Evolutionary conservation across 495 filamentous ascomycete genomes (phyloP).

Genomic region (Penicillium coffeae): DNA sequence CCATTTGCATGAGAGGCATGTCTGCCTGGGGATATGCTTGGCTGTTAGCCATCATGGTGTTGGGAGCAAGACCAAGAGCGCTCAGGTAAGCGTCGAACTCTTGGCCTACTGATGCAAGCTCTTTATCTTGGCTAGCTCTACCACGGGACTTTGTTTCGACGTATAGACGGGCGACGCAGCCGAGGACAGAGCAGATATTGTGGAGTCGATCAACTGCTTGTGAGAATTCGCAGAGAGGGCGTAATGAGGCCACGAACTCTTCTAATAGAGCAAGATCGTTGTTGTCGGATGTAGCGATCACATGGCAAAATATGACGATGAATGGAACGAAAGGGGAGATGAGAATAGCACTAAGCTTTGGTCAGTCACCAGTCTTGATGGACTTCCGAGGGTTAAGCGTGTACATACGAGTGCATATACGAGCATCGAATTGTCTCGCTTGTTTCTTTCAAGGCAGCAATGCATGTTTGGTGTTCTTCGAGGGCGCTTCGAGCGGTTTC

Average conservation of each 20-base stretch:
- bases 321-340: slow-evolving; percentile 65
- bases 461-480: slow-evolving; percentile 49
- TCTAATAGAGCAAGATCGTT: slow-evolving; percentile 51
- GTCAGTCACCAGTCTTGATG: slow-evolving; percentile 1
- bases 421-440: slow-evolving; percentile 45
- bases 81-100: slow-evolving; percentile 64
- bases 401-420: slow-evolving; percentile 60
- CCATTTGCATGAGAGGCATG: slow-evolving; percentile 5
- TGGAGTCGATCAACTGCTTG: slow-evolving; percentile 56
- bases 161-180: slow-evolving; percentile 59
- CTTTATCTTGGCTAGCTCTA: slow-evolving; percentile 36
- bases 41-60: slow-evolving; percentile 5
- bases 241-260: slow-evolving; percentile 55
- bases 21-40: slow-evolving; percentile 11
- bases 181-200: slow-evolving; percentile 57
- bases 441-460: slow-evolving; percentile 42
- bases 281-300: slow-evolving; percentile 45
- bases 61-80: slow-evolving; percentile 59
- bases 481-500: slow-evolving; percentile 55
- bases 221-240: slow-evolving; percentile 46
- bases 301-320: slow-evolving; percentile 67
- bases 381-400: neutral
- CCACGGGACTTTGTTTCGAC: slow-evolving; percentile 54
- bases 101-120: slow-evolving; percentile 47
- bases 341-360: slow-evolving; percentile 52